phyloP scores from a whole-genome alignment of 495 filamentous ascomycete species.

The Thermochaetoides thermophila region DNA sequence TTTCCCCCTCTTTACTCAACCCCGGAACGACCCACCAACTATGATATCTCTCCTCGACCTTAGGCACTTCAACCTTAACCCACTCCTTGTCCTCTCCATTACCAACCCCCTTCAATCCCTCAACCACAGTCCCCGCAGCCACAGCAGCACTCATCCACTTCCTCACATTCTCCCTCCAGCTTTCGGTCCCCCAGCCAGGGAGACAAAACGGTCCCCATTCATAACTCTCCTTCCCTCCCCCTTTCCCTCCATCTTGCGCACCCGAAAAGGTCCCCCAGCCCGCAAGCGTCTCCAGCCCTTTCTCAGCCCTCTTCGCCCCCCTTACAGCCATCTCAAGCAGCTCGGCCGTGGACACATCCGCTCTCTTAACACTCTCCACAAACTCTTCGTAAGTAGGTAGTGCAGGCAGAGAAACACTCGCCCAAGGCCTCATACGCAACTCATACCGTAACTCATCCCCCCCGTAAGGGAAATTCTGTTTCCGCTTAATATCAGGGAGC shows the following conservation, averaged over 20 bases:
- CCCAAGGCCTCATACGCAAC: conserved; percentile 81
- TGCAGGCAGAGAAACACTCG: conserved; percentile 51
- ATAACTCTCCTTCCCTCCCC: conserved; percentile 35
- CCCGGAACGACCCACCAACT: conserved; percentile 71
- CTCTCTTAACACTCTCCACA: conserved; percentile 21
- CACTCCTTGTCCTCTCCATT: conserved; percentile 19
- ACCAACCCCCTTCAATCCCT: conserved; percentile 36
- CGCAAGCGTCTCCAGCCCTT: conserved; percentile 46
- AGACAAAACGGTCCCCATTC: no score
- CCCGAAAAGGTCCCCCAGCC: conserved; percentile 27
- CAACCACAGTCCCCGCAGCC: conserved; percentile 47
- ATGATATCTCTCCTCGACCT: conserved; percentile 43
- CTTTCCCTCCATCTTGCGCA: no score
- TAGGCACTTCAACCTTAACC: conserved; percentile 41
- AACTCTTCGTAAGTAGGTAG: conserved; percentile 55
- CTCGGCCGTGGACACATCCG: conserved; percentile 20
- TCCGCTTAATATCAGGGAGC: no score
- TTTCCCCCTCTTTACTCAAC: no score
- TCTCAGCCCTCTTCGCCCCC: conserved; percentile 45
- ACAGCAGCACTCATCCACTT: conserved; percentile 51
- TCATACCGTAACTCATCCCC: conserved; percentile 61
- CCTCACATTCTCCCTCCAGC: conserved; percentile 45
- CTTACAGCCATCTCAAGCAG: conserved; percentile 47
- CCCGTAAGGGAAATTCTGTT: conserved; percentile 52
- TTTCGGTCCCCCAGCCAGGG: no score